These are phyloP conservation scores for Chalciporus sp. DNA, from an alignment of 1,284 basidiomycete genomes.

Conservation along the genomic window DNA sequence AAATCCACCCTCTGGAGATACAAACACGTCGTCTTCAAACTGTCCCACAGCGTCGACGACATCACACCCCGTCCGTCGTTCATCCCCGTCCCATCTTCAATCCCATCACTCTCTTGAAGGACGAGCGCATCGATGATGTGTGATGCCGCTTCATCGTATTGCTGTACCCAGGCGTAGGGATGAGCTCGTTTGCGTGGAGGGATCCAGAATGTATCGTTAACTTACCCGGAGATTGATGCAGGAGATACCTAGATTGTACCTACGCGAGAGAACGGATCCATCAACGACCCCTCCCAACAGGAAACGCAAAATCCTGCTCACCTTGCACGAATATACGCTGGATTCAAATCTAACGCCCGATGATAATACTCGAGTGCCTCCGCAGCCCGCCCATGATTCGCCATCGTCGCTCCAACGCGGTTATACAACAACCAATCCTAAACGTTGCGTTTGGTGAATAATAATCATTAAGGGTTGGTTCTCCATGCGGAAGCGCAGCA, in stretches of 20 bases:
- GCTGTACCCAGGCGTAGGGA: constrained; percentile 44
- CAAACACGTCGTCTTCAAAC: constrained; percentile 76
- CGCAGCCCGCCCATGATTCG: constrained; percentile 84
- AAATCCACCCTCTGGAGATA: constrained; percentile 77
- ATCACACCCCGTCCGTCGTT: constrained; percentile 71
- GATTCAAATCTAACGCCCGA: constrained; percentile 87
- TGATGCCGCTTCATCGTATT: constrained; percentile 81
- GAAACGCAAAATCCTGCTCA: constrained; percentile 27
- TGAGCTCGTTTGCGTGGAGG: not conserved
- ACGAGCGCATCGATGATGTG: constrained; percentile 86
- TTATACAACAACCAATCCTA: constrained; percentile 97
- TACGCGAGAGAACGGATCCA: constrained; percentile 28
- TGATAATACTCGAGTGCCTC: constrained; percentile 91
- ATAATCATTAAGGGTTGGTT: not conserved
- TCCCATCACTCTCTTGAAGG: constrained; percentile 83
- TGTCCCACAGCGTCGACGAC: constrained; percentile 81
- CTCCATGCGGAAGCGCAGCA: not conserved
- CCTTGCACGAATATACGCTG: constrained; percentile 92
- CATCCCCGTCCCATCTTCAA: constrained; percentile 43
- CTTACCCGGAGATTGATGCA: constrained; percentile 83
- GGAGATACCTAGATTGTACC: constrained; percentile 91
- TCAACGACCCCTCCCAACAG: not conserved
- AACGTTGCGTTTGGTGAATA: not conserved
- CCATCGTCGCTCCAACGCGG: constrained; percentile 93
- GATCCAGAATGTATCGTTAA: constrained; percentile 9